A percentile compares a stretch with the other conserved stretches of the same genome.
Evolutionary conservation across 129 eudicot genomes (phyloP).

Genomic region (Heracleum sosnowskyi): DNA sequence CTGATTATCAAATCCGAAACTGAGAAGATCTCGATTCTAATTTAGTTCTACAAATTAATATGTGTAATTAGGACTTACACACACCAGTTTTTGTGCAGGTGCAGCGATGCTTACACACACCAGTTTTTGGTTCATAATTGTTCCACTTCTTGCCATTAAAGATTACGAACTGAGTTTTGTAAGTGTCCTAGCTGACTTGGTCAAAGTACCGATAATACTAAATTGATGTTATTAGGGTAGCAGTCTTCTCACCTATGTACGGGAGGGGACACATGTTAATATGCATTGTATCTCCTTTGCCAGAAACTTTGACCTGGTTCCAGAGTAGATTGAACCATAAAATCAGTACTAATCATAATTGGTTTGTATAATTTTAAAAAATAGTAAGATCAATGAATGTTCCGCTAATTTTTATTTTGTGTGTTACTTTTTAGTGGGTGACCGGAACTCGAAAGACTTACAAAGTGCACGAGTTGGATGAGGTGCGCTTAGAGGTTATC

Average conservation of each 20-base stretch:
- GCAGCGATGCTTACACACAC: slow-evolving; percentile 89
- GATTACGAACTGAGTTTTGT: slow-evolving; percentile 78
- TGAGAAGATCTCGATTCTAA: background rate
- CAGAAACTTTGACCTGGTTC: background rate
- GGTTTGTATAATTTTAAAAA: too few relatives aligned
- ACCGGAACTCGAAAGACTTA: too few relatives aligned
- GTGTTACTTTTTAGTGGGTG: too few relatives aligned
- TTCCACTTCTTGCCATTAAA: slow-evolving; percentile 73
- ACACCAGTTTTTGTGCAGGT: slow-evolving; percentile 62
- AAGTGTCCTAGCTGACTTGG: slow-evolving; percentile 26
- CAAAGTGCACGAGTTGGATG: too few relatives aligned
- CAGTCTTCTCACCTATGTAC: background rate
- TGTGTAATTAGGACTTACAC: background rate
- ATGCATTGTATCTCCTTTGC: background rate
- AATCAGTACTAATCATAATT: background rate
- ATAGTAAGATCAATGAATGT: too few relatives aligned
- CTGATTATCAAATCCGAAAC: background rate
- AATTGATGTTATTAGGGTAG: too few relatives aligned
- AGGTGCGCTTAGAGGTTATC: too few relatives aligned
- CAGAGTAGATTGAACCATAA: background rate
- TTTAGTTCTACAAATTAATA: background rate
- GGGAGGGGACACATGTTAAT: background rate
- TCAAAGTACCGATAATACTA: background rate
- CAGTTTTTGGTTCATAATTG: slow-evolving; percentile 83
- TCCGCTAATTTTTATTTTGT: too few relatives aligned